Conservation (phyloP, 1,139 yeast genomes). For the Blastobotrys petasosporus region DNA sequence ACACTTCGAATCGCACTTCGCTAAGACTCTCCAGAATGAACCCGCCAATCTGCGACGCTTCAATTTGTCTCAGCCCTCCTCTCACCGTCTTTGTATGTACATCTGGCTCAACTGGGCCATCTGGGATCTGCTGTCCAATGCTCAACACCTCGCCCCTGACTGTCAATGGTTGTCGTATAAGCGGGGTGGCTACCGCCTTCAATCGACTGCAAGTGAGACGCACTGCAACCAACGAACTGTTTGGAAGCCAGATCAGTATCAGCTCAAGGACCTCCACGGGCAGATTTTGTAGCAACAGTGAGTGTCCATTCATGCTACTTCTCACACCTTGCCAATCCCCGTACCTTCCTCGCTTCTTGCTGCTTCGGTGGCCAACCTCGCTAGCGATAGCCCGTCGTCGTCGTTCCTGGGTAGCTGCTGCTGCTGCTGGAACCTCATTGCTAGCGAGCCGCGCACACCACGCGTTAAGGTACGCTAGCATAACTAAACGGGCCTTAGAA, state of each 20-base stretch:
- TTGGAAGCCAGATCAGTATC: background rate
- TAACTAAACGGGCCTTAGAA: no score
- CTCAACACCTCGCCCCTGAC: background rate
- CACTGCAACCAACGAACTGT: background rate
- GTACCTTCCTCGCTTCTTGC: no score
- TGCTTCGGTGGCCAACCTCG: no score
- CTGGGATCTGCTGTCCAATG: background rate
- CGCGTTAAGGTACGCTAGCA: no score
- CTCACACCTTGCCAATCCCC: no score
- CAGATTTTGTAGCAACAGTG: background rate
- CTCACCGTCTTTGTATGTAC: background rate
- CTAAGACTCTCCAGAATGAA: background rate
- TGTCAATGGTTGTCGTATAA: slow-evolving; percentile 1
- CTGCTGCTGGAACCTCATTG: no score
- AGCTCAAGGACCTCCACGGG: slow-evolving; percentile 6
- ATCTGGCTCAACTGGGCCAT: background rate
- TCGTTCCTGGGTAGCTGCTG: no score
- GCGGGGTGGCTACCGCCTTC: slow-evolving; percentile 1
- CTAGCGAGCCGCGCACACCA: no score
- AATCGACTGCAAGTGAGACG: background rate
- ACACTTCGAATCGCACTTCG: no score
- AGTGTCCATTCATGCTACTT: no score
- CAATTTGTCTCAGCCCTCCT: background rate
- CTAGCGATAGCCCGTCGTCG: no score
- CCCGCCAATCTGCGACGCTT: background rate